These are phyloP conservation scores for Umbilicus rupestris DNA, from an alignment of 164 flowering plant species.

Conservation along the genomic window DNA sequence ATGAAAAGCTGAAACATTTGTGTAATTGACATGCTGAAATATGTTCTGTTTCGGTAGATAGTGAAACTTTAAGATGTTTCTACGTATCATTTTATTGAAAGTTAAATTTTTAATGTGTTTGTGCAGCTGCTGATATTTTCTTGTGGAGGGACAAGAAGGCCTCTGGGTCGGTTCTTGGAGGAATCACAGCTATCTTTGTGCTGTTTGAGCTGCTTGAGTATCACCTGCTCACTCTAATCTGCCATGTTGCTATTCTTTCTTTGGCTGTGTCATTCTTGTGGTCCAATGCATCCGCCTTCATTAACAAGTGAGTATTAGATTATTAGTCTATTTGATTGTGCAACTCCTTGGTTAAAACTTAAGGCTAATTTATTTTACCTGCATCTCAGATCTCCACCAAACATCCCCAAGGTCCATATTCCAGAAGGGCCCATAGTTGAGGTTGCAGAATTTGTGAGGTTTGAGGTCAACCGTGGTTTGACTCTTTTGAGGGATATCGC, in stretches of 20 bases:
- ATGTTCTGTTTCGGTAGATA: too few species aligned
- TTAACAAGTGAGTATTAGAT: constrained; percentile 38
- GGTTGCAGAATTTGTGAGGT: constrained; percentile 31
- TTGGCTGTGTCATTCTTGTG: constrained; percentile 44
- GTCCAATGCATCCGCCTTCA: constrained; percentile 44
- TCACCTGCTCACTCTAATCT: constrained; percentile 32
- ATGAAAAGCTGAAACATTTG: too few species aligned
- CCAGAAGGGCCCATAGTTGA: constrained; percentile 33
- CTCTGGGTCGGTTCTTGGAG: constrained; percentile 28
- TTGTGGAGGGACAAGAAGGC: constrained; percentile 41
- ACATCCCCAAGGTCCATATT: constrained; percentile 33
- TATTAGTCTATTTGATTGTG: background rate
- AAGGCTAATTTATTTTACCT: background rate
- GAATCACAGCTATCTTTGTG: constrained; percentile 28
- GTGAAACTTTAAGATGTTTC: too few species aligned
- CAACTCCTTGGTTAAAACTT: background rate
- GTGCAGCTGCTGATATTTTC: constrained; percentile 40
- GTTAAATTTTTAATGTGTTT: background rate
- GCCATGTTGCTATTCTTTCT: constrained; percentile 39
- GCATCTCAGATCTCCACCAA: constrained; percentile 39
- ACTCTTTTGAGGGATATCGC: constrained; percentile 25
- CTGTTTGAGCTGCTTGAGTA: constrained; percentile 35
- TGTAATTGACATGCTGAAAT: too few species aligned
- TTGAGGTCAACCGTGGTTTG: constrained; percentile 23
- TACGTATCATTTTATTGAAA: background rate